A percentile compares a stretch with the other conserved stretches of the same genome.
Evolutionary conservation across 1,284 basidiomycete genomes (phyloP).

Genomic region (Irpex sp.): DNA sequence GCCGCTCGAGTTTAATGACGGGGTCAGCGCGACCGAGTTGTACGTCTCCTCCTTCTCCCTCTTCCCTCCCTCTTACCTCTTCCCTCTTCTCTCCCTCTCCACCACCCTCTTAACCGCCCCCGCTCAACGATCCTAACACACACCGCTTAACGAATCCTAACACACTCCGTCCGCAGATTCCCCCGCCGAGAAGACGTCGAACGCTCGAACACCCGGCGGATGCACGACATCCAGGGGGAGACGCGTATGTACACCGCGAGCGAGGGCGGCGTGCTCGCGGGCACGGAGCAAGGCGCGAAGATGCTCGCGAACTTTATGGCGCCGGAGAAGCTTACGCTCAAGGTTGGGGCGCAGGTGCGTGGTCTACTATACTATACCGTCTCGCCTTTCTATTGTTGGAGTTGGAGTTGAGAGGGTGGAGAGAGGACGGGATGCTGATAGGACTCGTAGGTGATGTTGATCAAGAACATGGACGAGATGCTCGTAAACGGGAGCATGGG

Average conservation of each 20-base stretch:
- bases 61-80: neutral
- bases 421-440: neutral
- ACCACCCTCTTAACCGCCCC: too few species aligned
- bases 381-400: neutral
- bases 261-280: slow-evolving; percentile 49
- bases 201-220: slow-evolving; percentile 63
- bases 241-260: slow-evolving; percentile 34
- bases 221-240: slow-evolving; percentile 36
- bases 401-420: too few species aligned
- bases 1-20: slow-evolving; percentile 59
- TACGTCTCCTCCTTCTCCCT: slow-evolving; percentile 52
- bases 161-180: slow-evolving; percentile 20
- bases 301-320: slow-evolving; percentile 35
- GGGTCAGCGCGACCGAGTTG: slow-evolving; percentile 80
- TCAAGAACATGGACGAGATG: slow-evolving; percentile 69
- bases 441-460: slow-evolving; percentile 39
- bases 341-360: slow-evolving; percentile 26
- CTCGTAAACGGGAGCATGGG: slow-evolving; percentile 87
- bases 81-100: too few species aligned
- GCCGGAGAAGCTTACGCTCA: slow-evolving; percentile 23
- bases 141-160: neutral
- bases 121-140: too few species aligned
- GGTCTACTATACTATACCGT: too few species aligned
- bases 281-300: slow-evolving; percentile 28
- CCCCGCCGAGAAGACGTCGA: slow-evolving; percentile 89